Conservation (phyloP, 2,329 filamentous ascomycete genomes). For the Mariannaea elegans region DNA sequence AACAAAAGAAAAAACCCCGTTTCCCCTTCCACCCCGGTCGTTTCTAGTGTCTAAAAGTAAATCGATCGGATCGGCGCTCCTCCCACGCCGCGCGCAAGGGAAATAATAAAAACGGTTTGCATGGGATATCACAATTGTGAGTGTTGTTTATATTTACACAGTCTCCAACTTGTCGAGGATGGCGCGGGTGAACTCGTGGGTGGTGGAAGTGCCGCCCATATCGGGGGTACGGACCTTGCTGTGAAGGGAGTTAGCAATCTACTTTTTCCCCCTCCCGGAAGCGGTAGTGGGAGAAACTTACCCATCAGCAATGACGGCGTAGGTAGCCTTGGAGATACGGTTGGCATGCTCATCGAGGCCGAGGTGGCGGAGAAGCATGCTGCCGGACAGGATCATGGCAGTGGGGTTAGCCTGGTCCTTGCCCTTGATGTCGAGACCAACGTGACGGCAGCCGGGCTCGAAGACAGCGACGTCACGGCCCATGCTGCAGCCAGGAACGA, state of each 20-base stretch:
- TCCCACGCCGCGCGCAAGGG: conserved; percentile 22
- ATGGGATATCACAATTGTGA: conserved; percentile 33
- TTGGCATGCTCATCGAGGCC: conserved; percentile 98
- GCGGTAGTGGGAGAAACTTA: conserved; percentile 58
- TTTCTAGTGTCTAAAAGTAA: conserved; percentile 27
- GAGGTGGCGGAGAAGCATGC: conserved; percentile 97
- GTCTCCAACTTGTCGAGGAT: conserved; percentile 96
- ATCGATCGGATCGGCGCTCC: conserved; percentile 29
- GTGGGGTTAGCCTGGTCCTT: conserved; percentile 99
- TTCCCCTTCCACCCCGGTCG: conserved; percentile 17
- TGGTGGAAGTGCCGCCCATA: conserved; percentile 91
- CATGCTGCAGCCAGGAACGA: conserved; percentile 99
- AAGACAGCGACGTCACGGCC: conserved; percentile 97
- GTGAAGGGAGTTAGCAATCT: conserved; percentile 52
- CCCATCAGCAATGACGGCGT: conserved; percentile 86
- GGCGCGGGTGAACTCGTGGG: conserved; percentile 93
- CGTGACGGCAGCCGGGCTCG: conserved; percentile 98
- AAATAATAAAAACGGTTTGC: conserved; percentile 24
- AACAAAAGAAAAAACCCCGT: conserved; percentile 6
- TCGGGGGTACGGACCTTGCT: conserved; percentile 91
- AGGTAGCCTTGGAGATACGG: conserved; percentile 90
- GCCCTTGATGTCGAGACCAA: conserved; percentile 99
- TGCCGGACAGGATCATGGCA: conserved; percentile 91
- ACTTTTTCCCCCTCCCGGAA: no score
- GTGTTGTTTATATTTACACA: conserved; percentile 57